Evolutionary conservation across 768 basidiomycete species (phyloP), one percentile per base, ranked within the genome.

Genomic region (Dioszegia aurantiaca): DNA sequence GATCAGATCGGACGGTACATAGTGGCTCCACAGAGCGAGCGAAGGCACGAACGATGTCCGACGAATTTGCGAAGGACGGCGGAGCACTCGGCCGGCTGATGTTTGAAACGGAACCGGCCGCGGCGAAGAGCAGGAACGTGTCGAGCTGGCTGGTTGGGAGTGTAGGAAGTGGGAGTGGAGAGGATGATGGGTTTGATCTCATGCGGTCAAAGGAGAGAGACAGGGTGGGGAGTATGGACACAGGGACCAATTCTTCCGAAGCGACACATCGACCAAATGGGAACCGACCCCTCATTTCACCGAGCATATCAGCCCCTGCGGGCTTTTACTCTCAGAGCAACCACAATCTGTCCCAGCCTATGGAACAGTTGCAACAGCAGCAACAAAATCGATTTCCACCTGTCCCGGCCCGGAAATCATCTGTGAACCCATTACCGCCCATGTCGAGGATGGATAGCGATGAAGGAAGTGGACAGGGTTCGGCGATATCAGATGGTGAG

Each of bases 61-160:
- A 53, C 26, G 51, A 53, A 19, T 53, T 53, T 27, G 3, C 3
- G 21, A 21, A 40, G 26, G 51, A 53, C 30, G 51, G 51, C 8
- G 51, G 51, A 40, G 51, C 36, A n/a, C 37, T 53, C 1, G 51
- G 51, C 8, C 19, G 51, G 12, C 17, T 53, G 36, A 53, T 31
- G n/a, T 53, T 53, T 40, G 51, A 53, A 24, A 53, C 39, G 23
- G 24, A 37, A 42, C 40, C 14, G 21, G 40, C n/a, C n/a, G n/a
- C 40, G 40, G 48, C 6, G 36, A 51, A 40, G 39, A 40, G 27
- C 21, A 26, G 24, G 46, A 17, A 47, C 9, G 46, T 47, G 14
- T 37, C 51, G 24, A 53, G 51, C 19, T 53, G 51, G 51, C 40
- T 53, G 27, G 51, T 31, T 1, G 51, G 51, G 3, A 53, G 36